Conservation (phyloP, 495 filamentous ascomycete genomes). For the Penicillium waksmanii region DNA sequence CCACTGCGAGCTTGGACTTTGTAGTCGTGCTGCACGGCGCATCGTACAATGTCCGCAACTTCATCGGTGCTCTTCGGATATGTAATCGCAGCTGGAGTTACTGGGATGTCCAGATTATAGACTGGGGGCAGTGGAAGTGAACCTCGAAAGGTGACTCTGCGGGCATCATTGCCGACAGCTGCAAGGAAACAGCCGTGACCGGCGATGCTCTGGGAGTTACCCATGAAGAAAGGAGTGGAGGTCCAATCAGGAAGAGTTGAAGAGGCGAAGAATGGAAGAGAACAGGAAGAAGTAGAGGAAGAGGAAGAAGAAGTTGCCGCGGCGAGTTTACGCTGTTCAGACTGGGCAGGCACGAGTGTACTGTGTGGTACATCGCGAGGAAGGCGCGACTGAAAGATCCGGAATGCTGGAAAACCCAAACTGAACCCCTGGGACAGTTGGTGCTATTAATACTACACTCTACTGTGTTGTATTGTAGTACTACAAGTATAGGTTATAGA, state of each 20-base stretch:
- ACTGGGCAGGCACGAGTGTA: constrained; percentile 1
- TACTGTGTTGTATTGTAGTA: too few species aligned
- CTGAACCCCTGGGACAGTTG: too few species aligned
- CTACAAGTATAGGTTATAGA: background rate
- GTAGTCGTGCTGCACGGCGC: constrained; percentile 53
- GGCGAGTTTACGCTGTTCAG: background rate
- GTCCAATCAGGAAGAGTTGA: background rate
- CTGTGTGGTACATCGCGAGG: background rate
- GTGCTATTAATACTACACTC: too few species aligned
- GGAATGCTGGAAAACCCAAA: background rate
- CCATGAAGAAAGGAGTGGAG: background rate
- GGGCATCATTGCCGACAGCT: constrained; percentile 26
- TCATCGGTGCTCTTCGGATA: constrained; percentile 60
- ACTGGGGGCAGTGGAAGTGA: constrained; percentile 23
- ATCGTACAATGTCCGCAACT: constrained; percentile 61
- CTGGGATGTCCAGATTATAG: constrained; percentile 67
- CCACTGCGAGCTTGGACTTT: constrained; percentile 72
- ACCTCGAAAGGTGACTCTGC: constrained; percentile 27
- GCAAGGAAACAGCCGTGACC: constrained; percentile 2
- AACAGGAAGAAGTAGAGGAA: background rate
- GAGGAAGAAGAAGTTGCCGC: background rate
- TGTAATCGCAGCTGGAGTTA: constrained; percentile 63
- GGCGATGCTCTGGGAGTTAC: constrained; percentile 1
- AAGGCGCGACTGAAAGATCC: background rate
- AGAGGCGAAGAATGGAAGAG: background rate